These are phyloP conservation scores for Piper betle DNA, from an alignment of 164 flowering plant species.

Conservation along the genomic window DNA sequence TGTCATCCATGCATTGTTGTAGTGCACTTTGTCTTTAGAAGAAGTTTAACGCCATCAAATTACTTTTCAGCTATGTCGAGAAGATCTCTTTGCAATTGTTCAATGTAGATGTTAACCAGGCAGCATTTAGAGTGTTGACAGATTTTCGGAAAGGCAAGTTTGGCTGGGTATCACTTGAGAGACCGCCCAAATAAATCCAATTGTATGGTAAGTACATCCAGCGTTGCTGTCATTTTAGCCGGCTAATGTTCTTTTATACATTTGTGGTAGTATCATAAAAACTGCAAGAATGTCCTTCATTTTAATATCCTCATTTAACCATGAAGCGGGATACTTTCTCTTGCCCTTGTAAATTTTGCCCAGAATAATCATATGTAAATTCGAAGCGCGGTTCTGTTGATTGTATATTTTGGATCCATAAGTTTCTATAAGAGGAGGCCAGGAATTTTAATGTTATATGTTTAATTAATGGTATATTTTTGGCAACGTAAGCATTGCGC, in stretches of 20 bases:
- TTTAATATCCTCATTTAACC: neutral
- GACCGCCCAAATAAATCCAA: conserved; percentile 47
- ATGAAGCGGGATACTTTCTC: no score
- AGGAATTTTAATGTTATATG: no score
- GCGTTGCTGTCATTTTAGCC: neutral
- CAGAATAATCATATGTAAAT: no score
- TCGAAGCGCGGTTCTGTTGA: no score
- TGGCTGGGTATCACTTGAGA: conserved; percentile 84
- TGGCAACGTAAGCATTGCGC: no score
- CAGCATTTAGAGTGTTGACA: conserved; percentile 72
- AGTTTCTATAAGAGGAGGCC: no score
- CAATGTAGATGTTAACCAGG: conserved; percentile 75
- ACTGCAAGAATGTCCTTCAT: neutral
- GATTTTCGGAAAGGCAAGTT: conserved; percentile 92
- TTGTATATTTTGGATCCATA: no score
- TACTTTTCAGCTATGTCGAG: conserved; percentile 56
- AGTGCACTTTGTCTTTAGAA: no score
- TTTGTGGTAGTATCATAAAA: neutral
- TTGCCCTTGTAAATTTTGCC: no score
- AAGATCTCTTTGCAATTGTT: conserved; percentile 64
- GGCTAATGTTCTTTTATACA: neutral
- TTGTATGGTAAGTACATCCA: neutral
- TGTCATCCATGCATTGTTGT: no score
- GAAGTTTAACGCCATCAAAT: neutral
- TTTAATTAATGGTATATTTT: no score